phyloP scores from a whole-genome alignment of 176 grass and related monocot species.

The Musa itinerans region DNA sequence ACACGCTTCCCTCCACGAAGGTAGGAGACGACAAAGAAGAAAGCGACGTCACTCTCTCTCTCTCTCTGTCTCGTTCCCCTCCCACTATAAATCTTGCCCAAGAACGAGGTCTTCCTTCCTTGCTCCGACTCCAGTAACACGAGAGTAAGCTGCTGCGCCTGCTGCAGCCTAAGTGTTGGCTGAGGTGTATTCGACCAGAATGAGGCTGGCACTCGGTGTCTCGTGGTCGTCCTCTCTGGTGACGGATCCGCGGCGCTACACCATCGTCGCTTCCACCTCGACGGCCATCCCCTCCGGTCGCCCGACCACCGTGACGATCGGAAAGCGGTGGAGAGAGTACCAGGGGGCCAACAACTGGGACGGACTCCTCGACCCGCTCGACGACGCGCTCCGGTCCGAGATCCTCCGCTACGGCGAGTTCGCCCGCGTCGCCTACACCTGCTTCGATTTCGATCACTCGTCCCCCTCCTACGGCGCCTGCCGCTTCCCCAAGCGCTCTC shows the following conservation, averaged over 20 bases:
- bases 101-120: too few species aligned
- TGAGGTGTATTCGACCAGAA: not conserved
- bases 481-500: conserved; percentile 29
- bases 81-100: too few species aligned
- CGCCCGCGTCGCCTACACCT: conserved; percentile 33
- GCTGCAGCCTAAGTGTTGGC: too few species aligned
- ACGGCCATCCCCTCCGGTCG: not conserved
- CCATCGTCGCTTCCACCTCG: not conserved
- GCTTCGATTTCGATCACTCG: conserved; percentile 30
- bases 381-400: conserved; percentile 35
- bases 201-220: not conserved
- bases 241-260: not conserved
- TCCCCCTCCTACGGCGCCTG: conserved; percentile 33
- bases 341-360: conserved; percentile 42
- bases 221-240: not conserved
- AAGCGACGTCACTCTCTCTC: too few species aligned
- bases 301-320: conserved; percentile 12
- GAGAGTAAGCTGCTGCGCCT: too few species aligned
- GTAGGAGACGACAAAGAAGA: too few species aligned
- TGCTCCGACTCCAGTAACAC: too few species aligned
- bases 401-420: conserved; percentile 47
- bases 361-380: conserved; percentile 39
- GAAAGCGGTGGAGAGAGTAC: conserved; percentile 34
- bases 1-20: too few species aligned
- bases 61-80: too few species aligned